phyloP scores from a whole-genome alignment of 140 eudicot genomes.

The Oenanthe javanica region DNA sequence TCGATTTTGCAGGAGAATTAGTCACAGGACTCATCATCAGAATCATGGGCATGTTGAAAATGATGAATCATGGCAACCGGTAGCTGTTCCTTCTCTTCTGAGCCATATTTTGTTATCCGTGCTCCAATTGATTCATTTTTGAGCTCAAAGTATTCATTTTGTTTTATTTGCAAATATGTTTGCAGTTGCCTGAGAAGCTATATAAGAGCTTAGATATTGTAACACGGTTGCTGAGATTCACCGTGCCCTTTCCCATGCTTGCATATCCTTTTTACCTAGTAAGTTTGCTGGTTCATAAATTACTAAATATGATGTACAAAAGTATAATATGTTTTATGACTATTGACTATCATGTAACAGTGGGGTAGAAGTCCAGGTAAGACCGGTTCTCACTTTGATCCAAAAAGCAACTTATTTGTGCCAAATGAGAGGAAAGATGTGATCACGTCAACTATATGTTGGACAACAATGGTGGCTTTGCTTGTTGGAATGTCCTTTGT shows the following conservation, averaged over 20 bases:
- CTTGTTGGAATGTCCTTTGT: conserved; percentile 49
- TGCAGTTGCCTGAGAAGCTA: conserved; percentile 43
- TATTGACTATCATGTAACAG: conserved; percentile 18
- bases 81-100: conserved; percentile 20
- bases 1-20: conserved; percentile 46
- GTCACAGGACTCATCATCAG: conserved; percentile 73
- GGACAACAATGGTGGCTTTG: conserved; percentile 54
- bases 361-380: conserved; percentile 63
- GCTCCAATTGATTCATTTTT: neutral
- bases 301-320: neutral
- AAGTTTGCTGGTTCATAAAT: conserved; percentile 17
- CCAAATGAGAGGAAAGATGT: conserved; percentile 44
- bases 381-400: conserved; percentile 59
- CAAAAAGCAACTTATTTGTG: conserved; percentile 45
- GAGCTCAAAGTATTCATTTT: neutral
- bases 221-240: conserved; percentile 43
- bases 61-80: conserved; percentile 78
- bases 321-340: neutral
- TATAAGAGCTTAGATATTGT: conserved; percentile 39
- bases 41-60: conserved; percentile 73
- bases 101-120: neutral
- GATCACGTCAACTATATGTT: conserved; percentile 57
- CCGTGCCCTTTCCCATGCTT: conserved; percentile 66
- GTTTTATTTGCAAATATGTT: neutral
- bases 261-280: conserved; percentile 68